phyloP scores from a whole-genome alignment of 129 eudicot genomes.

The Tagetes erecta region DNA sequence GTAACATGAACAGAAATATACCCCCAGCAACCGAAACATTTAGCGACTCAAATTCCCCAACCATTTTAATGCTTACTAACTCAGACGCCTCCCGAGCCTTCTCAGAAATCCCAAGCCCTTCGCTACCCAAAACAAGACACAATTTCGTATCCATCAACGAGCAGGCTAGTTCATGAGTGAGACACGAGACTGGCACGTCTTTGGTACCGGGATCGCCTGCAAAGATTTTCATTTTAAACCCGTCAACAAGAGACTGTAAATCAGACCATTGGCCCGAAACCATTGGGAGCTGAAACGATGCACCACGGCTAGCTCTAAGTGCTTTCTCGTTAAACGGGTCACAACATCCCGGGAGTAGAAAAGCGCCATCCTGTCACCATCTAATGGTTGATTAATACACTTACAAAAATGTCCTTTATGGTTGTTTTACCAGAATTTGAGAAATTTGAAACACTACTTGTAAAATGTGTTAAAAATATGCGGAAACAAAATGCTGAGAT shows the following conservation, averaged over 20 bases:
- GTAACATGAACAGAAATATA: conserved; percentile 75
- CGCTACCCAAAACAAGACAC: conserved; percentile 83
- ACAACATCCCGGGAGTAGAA: conserved; percentile 90
- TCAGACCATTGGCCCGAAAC: conserved; percentile 70
- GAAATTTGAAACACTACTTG: not conserved
- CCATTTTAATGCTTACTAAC: conserved; percentile 74
- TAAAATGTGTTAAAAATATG: not conserved
- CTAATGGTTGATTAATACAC: not conserved
- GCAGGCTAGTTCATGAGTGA: conserved; percentile 57
- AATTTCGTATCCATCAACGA: conserved; percentile 53
- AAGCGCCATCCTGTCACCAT: conserved; percentile 67
- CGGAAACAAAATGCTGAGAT: not conserved
- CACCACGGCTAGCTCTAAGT: conserved; percentile 89
- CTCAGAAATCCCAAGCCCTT: conserved; percentile 78
- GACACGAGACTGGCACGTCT: conserved; percentile 31
- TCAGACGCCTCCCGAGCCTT: conserved; percentile 48
- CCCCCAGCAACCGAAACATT: conserved; percentile 97
- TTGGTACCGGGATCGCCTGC: conserved; percentile 67
- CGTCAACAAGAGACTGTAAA: conserved; percentile 45
- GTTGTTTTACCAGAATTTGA: not conserved
- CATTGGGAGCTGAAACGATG: conserved; percentile 81
- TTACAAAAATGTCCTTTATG: not conserved
- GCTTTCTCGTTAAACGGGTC: conserved; percentile 97
- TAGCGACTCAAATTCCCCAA: conserved; percentile 74
- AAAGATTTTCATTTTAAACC: conserved; percentile 53